Base-by-base conservation (phyloP, 768 basidiomycete genomes). In the Termitomyces bulborhizus region DNA sequence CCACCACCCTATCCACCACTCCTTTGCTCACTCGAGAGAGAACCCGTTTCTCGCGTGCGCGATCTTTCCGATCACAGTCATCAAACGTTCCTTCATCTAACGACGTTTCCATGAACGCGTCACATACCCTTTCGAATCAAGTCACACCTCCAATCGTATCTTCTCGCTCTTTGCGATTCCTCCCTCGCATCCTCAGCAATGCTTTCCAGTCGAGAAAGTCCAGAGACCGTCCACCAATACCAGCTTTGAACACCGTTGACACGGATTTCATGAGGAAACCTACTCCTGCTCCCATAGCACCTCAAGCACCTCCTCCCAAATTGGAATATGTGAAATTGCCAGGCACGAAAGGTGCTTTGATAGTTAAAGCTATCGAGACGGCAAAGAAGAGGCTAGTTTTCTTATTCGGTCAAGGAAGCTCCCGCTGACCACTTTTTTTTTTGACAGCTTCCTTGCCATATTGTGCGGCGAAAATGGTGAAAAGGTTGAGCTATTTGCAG, bases 281-380 rank as follows among this genome's bases (percentile, higher is more conserved):
- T 1, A 57, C 68, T 12, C 68, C 68, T 15, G 57, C 70, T 9
- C 69, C 73, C 1, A 51, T 69, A 3, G 63, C 76, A 7, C 69
- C 76, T 3, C 84, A 82, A 58, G 71, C 81, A 3, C 85, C 89
- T 21, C 85, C 90, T 9, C 89, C 90, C 1, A 93, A 93, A 67
- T 70, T 95, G 39, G 93, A 95, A 68, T 94, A 93, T 63, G 88
- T 94, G 55, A 96, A 96, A 70, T 78, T 96, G 9, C 93, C 93
- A 2, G 88, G 93, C 26, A 96, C 93, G 3, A 94, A 92, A 66
- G 88, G 88, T 51, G 84, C 93, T 8, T 64, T 93, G 16, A 71
- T 90, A 65, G 80, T 96, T 47, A 92, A 92, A 63, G 85, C 93
- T 1, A 90, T 93, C 2, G 93, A 96, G 70, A 96, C 93, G 4